phyloP scores from a whole-genome alignment of 1,139 yeast genomes.

The Kurtzmaniella quercitrusa region DNA sequence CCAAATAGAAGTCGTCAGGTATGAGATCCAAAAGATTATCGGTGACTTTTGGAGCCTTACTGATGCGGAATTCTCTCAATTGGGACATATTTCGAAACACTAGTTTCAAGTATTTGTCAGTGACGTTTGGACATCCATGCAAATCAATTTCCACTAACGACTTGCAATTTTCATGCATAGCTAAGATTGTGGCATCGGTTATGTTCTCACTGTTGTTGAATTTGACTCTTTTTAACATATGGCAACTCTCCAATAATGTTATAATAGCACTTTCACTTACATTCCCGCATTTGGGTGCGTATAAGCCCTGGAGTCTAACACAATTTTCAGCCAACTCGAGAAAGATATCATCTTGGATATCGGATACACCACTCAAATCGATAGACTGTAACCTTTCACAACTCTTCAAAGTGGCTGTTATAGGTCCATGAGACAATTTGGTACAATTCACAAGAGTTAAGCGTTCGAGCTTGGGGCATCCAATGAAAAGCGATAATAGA shows the following conservation, averaged over 20 bases:
- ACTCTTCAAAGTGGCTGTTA: constrained; percentile 56
- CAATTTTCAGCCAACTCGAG: constrained; percentile 69
- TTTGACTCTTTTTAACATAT: constrained; percentile 77
- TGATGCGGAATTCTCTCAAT: constrained; percentile 78
- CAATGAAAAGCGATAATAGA: constrained; percentile 49
- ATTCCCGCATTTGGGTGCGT: constrained; percentile 78
- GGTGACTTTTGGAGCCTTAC: constrained; percentile 67
- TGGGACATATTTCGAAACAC: constrained; percentile 65
- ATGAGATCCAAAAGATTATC: constrained; percentile 55
- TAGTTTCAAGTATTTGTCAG: constrained; percentile 57
- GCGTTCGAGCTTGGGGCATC: constrained; percentile 77
- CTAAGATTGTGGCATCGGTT: constrained; percentile 62
- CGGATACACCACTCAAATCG: constrained; percentile 83
- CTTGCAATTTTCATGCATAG: constrained; percentile 67
- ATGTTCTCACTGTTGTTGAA: constrained; percentile 68
- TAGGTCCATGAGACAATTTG: constrained; percentile 56
- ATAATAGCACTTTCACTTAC: constrained; percentile 68
- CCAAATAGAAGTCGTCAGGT: constrained; percentile 40
- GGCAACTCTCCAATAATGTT: constrained; percentile 58
- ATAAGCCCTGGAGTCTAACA: constrained; percentile 78
- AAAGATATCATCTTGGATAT: constrained; percentile 64
- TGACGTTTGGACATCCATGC: constrained; percentile 73
- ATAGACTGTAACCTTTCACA: constrained; percentile 78
- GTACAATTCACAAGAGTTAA: constrained; percentile 81
- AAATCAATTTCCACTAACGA: constrained; percentile 86